phyloP scores from a whole-genome alignment of 2,329 filamentous ascomycete genomes.

The Stagonosporopsis cucurbitacearum region DNA sequence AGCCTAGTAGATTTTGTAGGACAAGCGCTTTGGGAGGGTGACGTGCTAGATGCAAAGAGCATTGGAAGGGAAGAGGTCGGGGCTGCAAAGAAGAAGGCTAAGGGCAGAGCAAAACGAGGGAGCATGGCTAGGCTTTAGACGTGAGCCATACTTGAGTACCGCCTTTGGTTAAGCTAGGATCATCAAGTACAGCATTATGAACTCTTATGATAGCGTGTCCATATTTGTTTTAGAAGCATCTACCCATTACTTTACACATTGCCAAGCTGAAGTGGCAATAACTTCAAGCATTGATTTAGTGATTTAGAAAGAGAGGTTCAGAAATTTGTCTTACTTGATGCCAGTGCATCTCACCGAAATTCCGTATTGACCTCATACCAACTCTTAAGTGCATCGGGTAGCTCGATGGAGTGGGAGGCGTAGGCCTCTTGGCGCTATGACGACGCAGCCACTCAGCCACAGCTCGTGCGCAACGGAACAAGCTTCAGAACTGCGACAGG shows the following conservation, averaged over 20 bases:
- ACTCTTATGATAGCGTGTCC: background rate
- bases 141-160: background rate
- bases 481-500: conserved; percentile 11
- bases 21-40: conserved; percentile 66
- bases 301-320: background rate
- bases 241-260: background rate
- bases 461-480: conserved; percentile 14
- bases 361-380: too few relatives aligned
- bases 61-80: conserved; percentile 19
- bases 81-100: conserved; percentile 28
- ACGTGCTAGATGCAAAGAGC: conserved; percentile 18
- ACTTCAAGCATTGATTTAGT: background rate
- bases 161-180: background rate
- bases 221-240: background rate
- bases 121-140: conserved; percentile 37
- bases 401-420: background rate
- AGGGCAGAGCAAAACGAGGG: conserved; percentile 43
- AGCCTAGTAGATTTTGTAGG: conserved; percentile 78
- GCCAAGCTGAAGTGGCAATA: background rate
- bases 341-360: too few relatives aligned
- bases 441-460: conserved; percentile 13
- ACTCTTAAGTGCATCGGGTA: background rate
- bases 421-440: conserved; percentile 18
- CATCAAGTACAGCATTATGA: background rate
- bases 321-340: background rate